Conservation (phyloP, 176 grass and related monocot genomes). For the Ensete ventricosum region DNA sequence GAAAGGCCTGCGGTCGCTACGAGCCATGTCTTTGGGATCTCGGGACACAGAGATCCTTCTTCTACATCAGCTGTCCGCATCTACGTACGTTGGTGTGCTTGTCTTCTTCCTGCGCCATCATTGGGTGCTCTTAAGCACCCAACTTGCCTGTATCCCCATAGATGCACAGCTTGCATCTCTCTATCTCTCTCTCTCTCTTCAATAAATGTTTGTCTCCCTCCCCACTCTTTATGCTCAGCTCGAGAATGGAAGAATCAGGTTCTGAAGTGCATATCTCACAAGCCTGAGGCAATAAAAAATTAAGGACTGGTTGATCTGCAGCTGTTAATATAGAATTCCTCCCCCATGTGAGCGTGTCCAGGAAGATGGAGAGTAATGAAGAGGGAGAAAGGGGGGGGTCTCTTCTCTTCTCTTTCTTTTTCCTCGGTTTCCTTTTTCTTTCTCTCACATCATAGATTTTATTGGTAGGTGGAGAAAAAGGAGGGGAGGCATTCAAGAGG, state of each 20-base stretch:
- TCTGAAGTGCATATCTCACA: neutral
- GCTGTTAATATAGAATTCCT: neutral
- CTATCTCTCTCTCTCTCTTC: neutral
- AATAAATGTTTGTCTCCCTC: neutral
- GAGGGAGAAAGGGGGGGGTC: neutral
- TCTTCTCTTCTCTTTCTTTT: neutral
- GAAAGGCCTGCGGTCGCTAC: neutral
- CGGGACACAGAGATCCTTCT: neutral
- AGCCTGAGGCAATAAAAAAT: neutral
- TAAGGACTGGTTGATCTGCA: neutral
- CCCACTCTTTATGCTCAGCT: neutral
- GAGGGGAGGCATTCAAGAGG: neutral
- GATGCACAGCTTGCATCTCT: too few species aligned
- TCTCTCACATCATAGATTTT: neutral
- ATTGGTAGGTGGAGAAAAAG: constrained; percentile 2
- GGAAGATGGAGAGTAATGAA: neutral
- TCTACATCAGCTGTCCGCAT: neutral
- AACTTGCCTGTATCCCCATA: too few species aligned
- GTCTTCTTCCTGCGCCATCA: too few species aligned
- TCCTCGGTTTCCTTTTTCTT: neutral
- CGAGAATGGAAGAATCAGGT: neutral
- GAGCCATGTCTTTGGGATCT: neutral
- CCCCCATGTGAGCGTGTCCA: neutral
- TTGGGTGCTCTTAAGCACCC: too few species aligned
- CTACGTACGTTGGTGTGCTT: too few species aligned